Evolutionary conservation across 108 stramenopile genomes (phyloP).

Genomic region (Skeletonema menzelii): DNA sequence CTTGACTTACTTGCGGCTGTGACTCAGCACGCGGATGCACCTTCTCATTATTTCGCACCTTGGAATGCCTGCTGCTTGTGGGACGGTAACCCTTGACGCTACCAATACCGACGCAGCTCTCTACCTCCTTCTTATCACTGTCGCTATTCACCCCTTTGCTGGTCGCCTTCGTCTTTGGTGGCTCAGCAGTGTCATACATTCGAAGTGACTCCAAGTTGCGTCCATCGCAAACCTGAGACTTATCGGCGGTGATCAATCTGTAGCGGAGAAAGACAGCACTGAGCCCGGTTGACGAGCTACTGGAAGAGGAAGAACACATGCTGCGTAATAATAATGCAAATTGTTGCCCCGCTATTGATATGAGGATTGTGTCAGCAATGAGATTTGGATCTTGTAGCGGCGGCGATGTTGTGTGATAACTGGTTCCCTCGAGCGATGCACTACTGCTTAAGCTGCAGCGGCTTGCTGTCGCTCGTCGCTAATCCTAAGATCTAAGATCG

Average conservation of each 20-base stretch:
- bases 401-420: too few species aligned
- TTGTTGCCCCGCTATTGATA: not conserved
- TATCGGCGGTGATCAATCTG: slow-evolving; percentile 13
- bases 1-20: not conserved
- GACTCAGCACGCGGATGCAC: too few species aligned
- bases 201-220: slow-evolving; percentile 13
- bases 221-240: slow-evolving; percentile 23
- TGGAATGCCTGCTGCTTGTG: not conserved
- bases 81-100: not conserved
- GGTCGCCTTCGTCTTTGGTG: not conserved
- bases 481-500: too few species aligned
- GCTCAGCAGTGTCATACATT: not conserved
- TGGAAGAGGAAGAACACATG: not conserved
- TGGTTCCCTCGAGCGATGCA: too few species aligned
- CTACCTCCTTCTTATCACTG: not conserved
- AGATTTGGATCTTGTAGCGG: too few species aligned
- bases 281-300: not conserved
- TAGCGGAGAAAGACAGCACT: not conserved
- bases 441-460: too few species aligned
- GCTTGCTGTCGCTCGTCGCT: too few species aligned
- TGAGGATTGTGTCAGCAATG: too few species aligned
- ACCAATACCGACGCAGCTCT: not conserved
- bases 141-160: too few species aligned
- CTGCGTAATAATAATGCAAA: not conserved
- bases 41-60: not conserved